Percentiles rank a stretch among this genome's conserved stretches.
Evolutionary conservation across 2,329 filamentous ascomycete species (phyloP).

Genomic region (Colletotrichum sp.): DNA sequence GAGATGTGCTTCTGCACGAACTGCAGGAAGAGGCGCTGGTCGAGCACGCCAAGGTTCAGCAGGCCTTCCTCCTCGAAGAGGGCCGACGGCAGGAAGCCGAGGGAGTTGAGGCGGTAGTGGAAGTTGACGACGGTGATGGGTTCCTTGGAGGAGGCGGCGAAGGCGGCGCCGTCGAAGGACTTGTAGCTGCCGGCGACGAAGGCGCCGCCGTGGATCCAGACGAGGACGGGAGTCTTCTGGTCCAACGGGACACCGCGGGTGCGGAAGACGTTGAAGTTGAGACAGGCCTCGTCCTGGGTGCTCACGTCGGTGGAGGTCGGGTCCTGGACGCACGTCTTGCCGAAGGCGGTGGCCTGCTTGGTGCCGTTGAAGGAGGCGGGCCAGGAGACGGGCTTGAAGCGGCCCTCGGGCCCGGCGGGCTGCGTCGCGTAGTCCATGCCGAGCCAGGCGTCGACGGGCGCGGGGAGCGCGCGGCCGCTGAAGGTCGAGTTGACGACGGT

Average conservation of each 20-base stretch:
- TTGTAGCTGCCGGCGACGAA: slow-evolving; percentile 36
- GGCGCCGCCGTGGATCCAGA: slow-evolving; percentile 45
- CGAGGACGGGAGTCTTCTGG: slow-evolving; percentile 40
- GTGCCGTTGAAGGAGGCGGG: slow-evolving; percentile 44
- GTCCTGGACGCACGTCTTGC: slow-evolving; percentile 48
- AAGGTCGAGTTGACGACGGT: slow-evolving; percentile 38
- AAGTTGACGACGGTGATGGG: slow-evolving; percentile 68
- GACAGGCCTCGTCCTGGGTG: slow-evolving; percentile 33
- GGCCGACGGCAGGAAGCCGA: slow-evolving; percentile 64
- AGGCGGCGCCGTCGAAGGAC: slow-evolving; percentile 39
- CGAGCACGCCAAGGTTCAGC: slow-evolving; percentile 63
- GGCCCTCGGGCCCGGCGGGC: slow-evolving; percentile 39
- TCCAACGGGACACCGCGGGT: slow-evolving; percentile 34
- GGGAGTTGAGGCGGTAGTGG: slow-evolving; percentile 68
- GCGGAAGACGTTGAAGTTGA: slow-evolving; percentile 46
- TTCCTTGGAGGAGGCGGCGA: slow-evolving; percentile 39
- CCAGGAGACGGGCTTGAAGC: slow-evolving; percentile 45
- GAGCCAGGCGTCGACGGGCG: slow-evolving; percentile 50
- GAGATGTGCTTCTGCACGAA: slow-evolving; percentile 70
- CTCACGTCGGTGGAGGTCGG: slow-evolving; percentile 10
- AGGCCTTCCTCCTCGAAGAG: slow-evolving; percentile 60
- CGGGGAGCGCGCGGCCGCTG: slow-evolving; percentile 33
- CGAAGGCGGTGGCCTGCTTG: slow-evolving; percentile 40
- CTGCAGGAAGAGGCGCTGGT: slow-evolving; percentile 64
- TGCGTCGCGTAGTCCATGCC: slow-evolving; percentile 50